Conservation (phyloP, 1,139 yeast genomes). For the Saccharomyces hybrid region DNA sequence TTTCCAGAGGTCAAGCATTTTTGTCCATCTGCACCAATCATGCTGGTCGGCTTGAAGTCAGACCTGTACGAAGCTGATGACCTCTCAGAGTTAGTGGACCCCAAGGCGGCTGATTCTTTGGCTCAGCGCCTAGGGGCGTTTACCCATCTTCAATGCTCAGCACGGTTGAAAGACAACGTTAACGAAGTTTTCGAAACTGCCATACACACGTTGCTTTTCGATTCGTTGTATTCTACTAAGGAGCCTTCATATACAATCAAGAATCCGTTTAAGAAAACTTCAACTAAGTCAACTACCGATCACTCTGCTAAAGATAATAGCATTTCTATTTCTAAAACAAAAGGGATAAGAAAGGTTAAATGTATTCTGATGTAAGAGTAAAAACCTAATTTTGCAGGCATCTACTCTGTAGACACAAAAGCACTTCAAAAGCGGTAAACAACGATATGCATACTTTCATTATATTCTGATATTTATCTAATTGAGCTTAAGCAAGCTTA, state of each 20-base stretch:
- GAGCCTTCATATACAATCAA: slow-evolving; percentile 8
- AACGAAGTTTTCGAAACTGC: slow-evolving; percentile 54
- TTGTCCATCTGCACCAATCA: slow-evolving; percentile 70
- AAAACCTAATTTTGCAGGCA: background rate
- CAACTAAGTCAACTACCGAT: background rate
- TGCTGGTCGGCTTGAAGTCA: slow-evolving; percentile 72
- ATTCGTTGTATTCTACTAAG: slow-evolving; percentile 6
- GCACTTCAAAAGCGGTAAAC: background rate
- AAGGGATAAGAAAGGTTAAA: slow-evolving; percentile 6
- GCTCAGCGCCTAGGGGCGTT: slow-evolving; percentile 66
- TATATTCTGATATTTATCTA: too few species aligned
- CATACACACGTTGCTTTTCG: slow-evolving; percentile 17
- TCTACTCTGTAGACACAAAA: background rate
- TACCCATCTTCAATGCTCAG: slow-evolving; percentile 72
- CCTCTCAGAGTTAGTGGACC: slow-evolving; percentile 11
- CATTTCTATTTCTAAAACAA: slow-evolving; percentile 1
- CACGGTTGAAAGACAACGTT: slow-evolving; percentile 62
- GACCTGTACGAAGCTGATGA: slow-evolving; percentile 44
- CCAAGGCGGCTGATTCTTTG: slow-evolving; percentile 32
- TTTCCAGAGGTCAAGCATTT: slow-evolving; percentile 78
- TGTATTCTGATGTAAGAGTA: slow-evolving; percentile 8
- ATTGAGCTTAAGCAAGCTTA: too few species aligned
- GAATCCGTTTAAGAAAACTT: slow-evolving; percentile 9
- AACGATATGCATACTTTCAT: background rate
- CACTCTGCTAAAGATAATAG: background rate